phyloP scores from a whole-genome alignment of 192 early-diverging fungal genomes.

The Fimicolochytrium jonesii region DNA sequence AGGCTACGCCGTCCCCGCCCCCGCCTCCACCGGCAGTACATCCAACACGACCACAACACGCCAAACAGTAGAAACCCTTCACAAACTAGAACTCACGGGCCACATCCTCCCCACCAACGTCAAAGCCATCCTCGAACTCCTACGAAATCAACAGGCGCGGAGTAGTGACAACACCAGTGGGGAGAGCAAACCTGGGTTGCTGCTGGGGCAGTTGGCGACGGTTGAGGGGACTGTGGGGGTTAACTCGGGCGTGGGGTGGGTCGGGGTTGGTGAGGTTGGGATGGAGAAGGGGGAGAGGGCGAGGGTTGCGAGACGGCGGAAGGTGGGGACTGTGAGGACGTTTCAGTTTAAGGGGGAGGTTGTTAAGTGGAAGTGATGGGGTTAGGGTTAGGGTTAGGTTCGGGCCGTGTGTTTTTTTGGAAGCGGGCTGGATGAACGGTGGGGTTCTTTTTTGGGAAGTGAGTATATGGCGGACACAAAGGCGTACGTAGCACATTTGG shows the following conservation, averaged over 20 bases:
- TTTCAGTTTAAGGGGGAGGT: neutral
- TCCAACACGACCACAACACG: neutral
- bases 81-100: constrained; percentile 17
- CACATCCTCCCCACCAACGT: constrained; percentile 12
- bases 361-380: neutral
- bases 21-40: neutral
- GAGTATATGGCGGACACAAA: too few species aligned
- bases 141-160: neutral
- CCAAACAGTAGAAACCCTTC: neutral
- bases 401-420: too few species aligned
- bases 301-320: neutral
- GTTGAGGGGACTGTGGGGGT: constrained; percentile 13
- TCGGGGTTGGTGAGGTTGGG: too few species aligned
- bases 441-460: too few species aligned
- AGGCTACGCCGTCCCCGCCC: neutral
- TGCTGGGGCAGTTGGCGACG: neutral
- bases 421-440: too few species aligned
- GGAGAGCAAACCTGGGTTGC: neutral
- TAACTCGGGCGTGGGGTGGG: constrained; percentile 4
- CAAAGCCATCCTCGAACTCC: neutral
- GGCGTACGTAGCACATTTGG: too few species aligned
- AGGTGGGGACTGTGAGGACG: neutral
- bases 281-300: neutral
- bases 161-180: neutral
- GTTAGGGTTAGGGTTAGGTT: too few species aligned